Evolutionary conservation across 768 basidiomycete species (phyloP), one percentile per base, ranked within the genome.

Genomic region (Lentinula guzmanii): DNA sequence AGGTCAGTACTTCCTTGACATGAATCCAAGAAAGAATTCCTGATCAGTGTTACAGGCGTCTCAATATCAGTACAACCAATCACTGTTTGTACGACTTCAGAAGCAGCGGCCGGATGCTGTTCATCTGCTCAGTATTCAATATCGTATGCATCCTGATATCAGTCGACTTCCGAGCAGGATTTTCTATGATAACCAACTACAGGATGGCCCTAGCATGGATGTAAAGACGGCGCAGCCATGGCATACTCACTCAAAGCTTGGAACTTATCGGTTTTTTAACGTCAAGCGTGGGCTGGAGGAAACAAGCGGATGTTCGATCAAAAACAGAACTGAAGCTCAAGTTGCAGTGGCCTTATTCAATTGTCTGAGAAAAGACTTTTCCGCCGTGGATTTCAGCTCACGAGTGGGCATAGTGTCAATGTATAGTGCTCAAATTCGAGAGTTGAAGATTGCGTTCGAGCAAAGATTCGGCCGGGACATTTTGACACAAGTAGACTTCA

Each of bases 131-230:
- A 98, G 96, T 66, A 98, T 99, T 45, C 97, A 99, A 75, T 99
- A 99, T 70, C 95, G 97, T 65, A 99, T 99, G 97, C 95, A 99
- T 70, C 96, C 96, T 1, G 87, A 92, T 56, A 98, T 98, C 69
- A 96, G 94, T 64, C 78, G 78, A 55, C 82, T 99, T 16, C 97
- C 97, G 0, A 97, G 95, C 62, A 80, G 79, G 50, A 74, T 94
- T 1, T 99, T 99, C 75, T 99, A 99, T 70, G 76, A 86, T 58
- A 85, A 86, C 6, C 79, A 82, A 39, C 77, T 99, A 9, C 75
- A 82, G 48, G 93, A 99, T 70, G 97, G 97, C 1, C 94, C 93
- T 3, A 82, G 82, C 52, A 98, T 99, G 95, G 89, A 78, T 9
- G 65, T 67, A 45, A 93, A 93, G 72, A 98, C 96, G 0, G 74